Evolutionary conservation across 495 filamentous ascomycete species (phyloP).

Genomic region (Pyrenula massariospora): DNA sequence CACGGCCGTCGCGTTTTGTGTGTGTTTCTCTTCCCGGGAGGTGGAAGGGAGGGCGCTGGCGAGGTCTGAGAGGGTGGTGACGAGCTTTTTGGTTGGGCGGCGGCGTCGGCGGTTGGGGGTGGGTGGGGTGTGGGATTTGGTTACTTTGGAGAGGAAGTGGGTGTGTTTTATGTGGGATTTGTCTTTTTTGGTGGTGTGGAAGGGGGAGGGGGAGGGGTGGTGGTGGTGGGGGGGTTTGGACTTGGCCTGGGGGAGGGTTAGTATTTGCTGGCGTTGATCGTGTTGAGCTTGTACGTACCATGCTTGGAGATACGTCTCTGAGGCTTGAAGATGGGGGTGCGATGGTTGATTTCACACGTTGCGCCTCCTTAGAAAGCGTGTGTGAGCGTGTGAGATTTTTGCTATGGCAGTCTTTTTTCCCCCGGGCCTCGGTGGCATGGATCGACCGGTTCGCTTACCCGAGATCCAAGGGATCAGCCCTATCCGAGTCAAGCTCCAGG

Average conservation of each 20-base stretch:
- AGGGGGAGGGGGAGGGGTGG: slow-evolving; percentile 11
- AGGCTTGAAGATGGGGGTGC: too few relatives aligned
- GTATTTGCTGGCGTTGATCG: too few relatives aligned
- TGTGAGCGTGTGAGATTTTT: too few relatives aligned
- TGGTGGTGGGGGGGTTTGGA: background rate
- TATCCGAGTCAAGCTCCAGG: too few relatives aligned
- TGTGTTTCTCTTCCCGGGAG: slow-evolving; percentile 22
- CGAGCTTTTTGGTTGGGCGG: slow-evolving; percentile 63
- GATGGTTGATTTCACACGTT: too few relatives aligned
- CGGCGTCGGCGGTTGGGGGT: slow-evolving; percentile 37
- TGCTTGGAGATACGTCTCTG: too few relatives aligned
- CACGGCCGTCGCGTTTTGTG: slow-evolving; percentile 25
- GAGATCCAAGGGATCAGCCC: too few relatives aligned
- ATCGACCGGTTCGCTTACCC: too few relatives aligned
- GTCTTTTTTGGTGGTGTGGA: slow-evolving; percentile 60
- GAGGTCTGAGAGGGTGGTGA: slow-evolving; percentile 63
- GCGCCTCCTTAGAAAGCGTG: too few relatives aligned
- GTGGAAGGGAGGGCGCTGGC: slow-evolving; percentile 59
- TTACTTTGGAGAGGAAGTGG: slow-evolving; percentile 60
- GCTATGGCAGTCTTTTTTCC: too few relatives aligned
- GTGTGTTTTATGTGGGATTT: slow-evolving; percentile 69
- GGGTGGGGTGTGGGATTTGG: slow-evolving; percentile 38
- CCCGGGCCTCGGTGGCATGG: too few relatives aligned
- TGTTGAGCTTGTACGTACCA: too few relatives aligned
- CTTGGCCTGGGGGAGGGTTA: background rate